phyloP scores from a whole-genome alignment of 148 eudicot genomes.

The Tetragonia tetragonoides region DNA sequence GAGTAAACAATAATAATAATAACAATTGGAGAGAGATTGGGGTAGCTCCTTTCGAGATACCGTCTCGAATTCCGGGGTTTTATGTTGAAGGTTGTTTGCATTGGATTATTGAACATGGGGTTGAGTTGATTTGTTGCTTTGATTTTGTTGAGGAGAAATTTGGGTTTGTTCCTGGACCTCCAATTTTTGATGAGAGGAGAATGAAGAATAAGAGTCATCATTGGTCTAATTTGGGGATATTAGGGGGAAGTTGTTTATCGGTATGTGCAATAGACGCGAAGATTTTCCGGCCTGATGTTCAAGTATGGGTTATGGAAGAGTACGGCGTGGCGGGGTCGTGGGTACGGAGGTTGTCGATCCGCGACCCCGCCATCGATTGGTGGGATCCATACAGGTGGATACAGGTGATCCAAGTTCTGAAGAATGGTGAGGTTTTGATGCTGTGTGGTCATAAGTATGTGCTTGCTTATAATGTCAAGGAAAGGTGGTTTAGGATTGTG shows the following conservation, averaged over 20 bases:
- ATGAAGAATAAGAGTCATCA: constrained; percentile 12
- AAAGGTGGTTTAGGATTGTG: constrained; percentile 3
- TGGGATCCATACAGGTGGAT: constrained; percentile 44
- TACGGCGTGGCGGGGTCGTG: constrained; percentile 40
- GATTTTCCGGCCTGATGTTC: constrained; percentile 26
- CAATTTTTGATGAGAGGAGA: constrained; percentile 11
- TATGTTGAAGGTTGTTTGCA: constrained; percentile 30
- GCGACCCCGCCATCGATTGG: constrained; percentile 40
- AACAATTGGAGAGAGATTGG: constrained; percentile 33
- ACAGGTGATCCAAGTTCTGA: constrained; percentile 26
- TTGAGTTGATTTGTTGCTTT: constrained; percentile 29
- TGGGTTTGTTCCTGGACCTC: constrained; percentile 26
- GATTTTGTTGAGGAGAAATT: constrained; percentile 40
- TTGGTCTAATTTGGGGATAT: constrained; percentile 37
- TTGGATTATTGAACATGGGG: constrained; percentile 31
- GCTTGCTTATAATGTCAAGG: constrained; percentile 24
- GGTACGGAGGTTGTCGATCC: constrained; percentile 31
- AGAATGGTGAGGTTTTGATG: constrained; percentile 26
- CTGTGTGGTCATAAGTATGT: constrained; percentile 24
- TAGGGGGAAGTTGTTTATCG: constrained; percentile 27
- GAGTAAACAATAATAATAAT: not conserved
- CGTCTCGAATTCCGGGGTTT: constrained; percentile 32
- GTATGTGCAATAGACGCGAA: constrained; percentile 36
- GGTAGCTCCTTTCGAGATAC: constrained; percentile 27
- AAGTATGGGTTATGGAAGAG: constrained; percentile 46